phyloP scores from a whole-genome alignment of 192 early-diverging fungal genomes.

The Jimgerdemannia flammicorona region DNA sequence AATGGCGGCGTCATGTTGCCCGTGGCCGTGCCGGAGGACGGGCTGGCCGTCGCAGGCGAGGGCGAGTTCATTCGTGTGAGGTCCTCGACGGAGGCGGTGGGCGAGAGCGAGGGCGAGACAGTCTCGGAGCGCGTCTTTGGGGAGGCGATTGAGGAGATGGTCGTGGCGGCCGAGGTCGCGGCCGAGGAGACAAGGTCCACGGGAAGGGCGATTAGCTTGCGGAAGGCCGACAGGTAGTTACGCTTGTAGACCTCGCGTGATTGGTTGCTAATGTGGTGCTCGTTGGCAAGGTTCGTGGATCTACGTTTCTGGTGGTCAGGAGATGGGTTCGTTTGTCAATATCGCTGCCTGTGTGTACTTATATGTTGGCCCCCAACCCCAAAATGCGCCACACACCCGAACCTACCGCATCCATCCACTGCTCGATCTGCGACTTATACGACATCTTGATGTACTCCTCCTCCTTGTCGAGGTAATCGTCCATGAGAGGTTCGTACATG shows the following conservation, averaged over 20 bases:
- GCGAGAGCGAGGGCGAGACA: constrained; percentile 11
- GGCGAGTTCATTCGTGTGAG: not conserved
- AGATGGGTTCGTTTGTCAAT: constrained; percentile 9
- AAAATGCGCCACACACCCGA: not conserved
- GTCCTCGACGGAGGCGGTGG: not conserved
- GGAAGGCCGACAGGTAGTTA: constrained; percentile 50
- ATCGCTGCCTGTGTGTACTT: constrained; percentile 2
- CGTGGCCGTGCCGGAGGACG: constrained; percentile 3
- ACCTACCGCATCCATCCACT: constrained; percentile 65
- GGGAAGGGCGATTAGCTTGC: constrained; percentile 45
- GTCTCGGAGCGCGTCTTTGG: constrained; percentile 6
- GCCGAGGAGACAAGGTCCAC: constrained; percentile 34
- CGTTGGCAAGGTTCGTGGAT: no score
- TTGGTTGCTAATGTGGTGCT: constrained; percentile 26
- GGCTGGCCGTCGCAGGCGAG: constrained; percentile 4
- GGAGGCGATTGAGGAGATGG: constrained; percentile 1
- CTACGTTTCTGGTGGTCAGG: no score
- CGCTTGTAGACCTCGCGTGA: constrained; percentile 39
- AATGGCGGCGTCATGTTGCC: no score
- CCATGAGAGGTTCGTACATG: constrained; percentile 62
- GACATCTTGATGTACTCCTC: constrained; percentile 51
- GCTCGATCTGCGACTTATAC: constrained; percentile 58
- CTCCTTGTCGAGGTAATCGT: constrained; percentile 67
- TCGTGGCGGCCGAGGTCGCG: constrained; percentile 25
- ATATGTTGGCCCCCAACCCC: not conserved